Conservation (phyloP, 2,329 filamentous ascomycete species). For the Bipolaris bicolor region DNA sequence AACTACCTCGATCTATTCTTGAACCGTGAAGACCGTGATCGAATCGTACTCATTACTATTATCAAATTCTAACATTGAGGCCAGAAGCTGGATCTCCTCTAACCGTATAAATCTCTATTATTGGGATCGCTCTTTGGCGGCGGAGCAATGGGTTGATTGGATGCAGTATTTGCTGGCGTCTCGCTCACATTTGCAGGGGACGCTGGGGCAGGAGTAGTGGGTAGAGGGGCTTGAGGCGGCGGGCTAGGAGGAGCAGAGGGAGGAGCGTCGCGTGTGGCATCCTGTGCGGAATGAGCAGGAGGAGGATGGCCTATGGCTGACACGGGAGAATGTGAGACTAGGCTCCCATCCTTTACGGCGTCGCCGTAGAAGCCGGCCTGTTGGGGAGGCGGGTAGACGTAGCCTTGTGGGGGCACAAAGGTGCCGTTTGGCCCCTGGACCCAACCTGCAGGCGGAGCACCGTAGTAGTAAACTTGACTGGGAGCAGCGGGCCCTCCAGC, state of each 20-base stretch:
- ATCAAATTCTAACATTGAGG: not conserved
- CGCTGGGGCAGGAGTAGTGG: slow-evolving; percentile 11
- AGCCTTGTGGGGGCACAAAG: slow-evolving; percentile 28
- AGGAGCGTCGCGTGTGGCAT: not conserved
- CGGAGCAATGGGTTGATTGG: slow-evolving; percentile 11
- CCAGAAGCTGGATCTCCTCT: not conserved
- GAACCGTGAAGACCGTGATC: not conserved
- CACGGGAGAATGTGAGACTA: slow-evolving; percentile 19
- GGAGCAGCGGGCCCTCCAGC: slow-evolving; percentile 19
- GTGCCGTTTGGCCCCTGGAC: slow-evolving; percentile 25
- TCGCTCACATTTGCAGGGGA: slow-evolving; percentile 7
- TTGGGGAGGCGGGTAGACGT: slow-evolving; percentile 17
- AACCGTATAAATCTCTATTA: slow-evolving; percentile 28
- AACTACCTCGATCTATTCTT: not conserved
- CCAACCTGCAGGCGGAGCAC: slow-evolving; percentile 31
- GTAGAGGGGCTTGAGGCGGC: slow-evolving; percentile 9
- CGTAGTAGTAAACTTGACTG: slow-evolving; percentile 34
- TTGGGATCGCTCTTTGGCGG: slow-evolving; percentile 22
- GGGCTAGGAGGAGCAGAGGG: slow-evolving; percentile 5
- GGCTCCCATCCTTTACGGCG: slow-evolving; percentile 19
- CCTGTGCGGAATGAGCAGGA: slow-evolving; percentile 14
- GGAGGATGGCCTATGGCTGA: slow-evolving; percentile 1
- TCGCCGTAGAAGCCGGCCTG: slow-evolving; percentile 27
- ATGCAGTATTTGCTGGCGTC: not conserved
- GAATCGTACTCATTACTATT: not conserved